A percentile compares a stretch with the other conserved stretches of the same genome.
Conservation (phyloP, 1,139 yeast genomes). For the Pichia sp. region DNA sequence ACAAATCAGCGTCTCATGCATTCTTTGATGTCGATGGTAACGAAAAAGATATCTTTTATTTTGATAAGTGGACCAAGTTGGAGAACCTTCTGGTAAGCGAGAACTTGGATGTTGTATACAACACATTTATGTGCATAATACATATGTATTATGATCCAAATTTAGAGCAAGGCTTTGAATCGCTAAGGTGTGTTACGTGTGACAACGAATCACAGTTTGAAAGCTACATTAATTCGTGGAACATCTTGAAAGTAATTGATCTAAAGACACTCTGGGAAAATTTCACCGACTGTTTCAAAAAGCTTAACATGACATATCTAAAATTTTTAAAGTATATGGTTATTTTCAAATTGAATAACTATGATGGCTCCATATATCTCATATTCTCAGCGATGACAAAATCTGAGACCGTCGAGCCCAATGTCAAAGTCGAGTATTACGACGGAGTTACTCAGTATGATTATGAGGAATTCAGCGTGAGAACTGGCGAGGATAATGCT, state of each 20-base stretch:
- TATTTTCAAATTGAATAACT: constrained; percentile 25
- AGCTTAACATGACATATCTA: constrained; percentile 13
- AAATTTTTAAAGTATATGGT: constrained; percentile 21
- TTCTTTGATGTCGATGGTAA: constrained; percentile 13
- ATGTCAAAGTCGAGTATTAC: constrained; percentile 15
- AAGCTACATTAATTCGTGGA: not conserved
- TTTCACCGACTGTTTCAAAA: constrained; percentile 24
- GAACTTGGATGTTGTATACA: constrained; percentile 19
- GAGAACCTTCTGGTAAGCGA: constrained; percentile 12
- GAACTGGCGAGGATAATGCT: constrained; percentile 16
- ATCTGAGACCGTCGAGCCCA: not conserved
- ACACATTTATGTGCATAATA: constrained; percentile 20
- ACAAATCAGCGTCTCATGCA: constrained; percentile 26
- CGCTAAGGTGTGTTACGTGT: constrained; percentile 15
- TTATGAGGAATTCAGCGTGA: constrained; percentile 26
- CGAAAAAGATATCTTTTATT: constrained; percentile 18
- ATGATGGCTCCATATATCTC: constrained; percentile 26
- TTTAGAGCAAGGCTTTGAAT: constrained; percentile 16
- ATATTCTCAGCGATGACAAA: constrained; percentile 22
- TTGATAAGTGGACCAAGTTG: constrained; percentile 23
- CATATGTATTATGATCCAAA: constrained; percentile 22
- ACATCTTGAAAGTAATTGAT: not conserved
- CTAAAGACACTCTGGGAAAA: constrained; percentile 15
- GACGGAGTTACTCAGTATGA: constrained; percentile 13
- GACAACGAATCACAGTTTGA: constrained; percentile 10